These are phyloP conservation scores for Decorospora gaudefroyi DNA, from an alignment of 2,329 filamentous ascomycete species.

Conservation along the genomic window DNA sequence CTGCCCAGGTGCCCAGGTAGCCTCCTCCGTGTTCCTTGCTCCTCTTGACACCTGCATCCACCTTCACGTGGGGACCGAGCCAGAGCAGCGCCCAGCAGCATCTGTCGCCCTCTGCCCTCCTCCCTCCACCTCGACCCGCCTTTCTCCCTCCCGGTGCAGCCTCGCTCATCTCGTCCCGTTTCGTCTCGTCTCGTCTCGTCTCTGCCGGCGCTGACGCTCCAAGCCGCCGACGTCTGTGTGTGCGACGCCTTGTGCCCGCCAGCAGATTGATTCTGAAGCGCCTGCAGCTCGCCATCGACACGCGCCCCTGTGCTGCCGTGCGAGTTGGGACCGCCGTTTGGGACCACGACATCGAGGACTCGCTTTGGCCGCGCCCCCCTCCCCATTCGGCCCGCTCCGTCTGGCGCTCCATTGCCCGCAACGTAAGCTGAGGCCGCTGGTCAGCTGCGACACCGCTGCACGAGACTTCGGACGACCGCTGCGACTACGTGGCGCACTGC, in stretches of 20 bases:
- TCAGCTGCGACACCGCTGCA: slow-evolving; percentile 28
- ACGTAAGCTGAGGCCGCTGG: slow-evolving; percentile 24
- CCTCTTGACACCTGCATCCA: too few species aligned
- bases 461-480: slow-evolving; percentile 20
- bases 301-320: slow-evolving; percentile 29
- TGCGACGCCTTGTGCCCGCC: slow-evolving; percentile 30
- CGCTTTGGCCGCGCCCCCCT: slow-evolving; percentile 19
- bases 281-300: slow-evolving; percentile 37
- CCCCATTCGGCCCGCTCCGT: slow-evolving; percentile 17
- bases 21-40: slow-evolving; percentile 4
- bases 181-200: slow-evolving; percentile 21
- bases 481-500: slow-evolving; percentile 25
- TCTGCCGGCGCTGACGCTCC: slow-evolving; percentile 20
- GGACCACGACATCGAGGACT: slow-evolving; percentile 15
- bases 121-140: slow-evolving; percentile 7
- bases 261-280: slow-evolving; percentile 27
- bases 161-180: not conserved
- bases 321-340: slow-evolving; percentile 25
- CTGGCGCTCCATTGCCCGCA: slow-evolving; percentile 6
- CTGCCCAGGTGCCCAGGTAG: not conserved
- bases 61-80: too few species aligned
- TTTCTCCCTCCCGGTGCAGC: slow-evolving; percentile 1
- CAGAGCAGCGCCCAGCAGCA: slow-evolving; percentile 2
- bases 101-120: not conserved
- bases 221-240: slow-evolving; percentile 26